Percentiles rank a stretch among this genome's conserved stretches.
Conservation (phyloP, 129 eudicot genomes). For the sunflower (Helianthus annuus) region DNA sequence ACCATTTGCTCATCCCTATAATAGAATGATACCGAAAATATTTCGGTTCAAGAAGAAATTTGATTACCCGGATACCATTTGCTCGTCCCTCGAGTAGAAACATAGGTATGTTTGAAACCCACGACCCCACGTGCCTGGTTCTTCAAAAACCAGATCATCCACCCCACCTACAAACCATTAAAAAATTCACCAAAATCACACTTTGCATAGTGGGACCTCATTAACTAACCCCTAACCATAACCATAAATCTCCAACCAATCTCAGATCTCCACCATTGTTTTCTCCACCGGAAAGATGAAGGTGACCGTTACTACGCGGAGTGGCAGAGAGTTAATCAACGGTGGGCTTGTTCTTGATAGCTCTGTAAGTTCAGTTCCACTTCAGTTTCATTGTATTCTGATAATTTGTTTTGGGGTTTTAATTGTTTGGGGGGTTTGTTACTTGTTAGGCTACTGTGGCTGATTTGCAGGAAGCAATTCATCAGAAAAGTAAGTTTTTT, state of each 20-base stretch:
- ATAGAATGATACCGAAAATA: too few species aligned
- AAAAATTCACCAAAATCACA: constrained; percentile 25
- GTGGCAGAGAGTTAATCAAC: constrained; percentile 77
- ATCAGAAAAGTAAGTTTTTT: constrained; percentile 62
- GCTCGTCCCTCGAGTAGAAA: too few species aligned
- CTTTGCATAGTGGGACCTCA: too few species aligned
- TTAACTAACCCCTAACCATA: not conserved
- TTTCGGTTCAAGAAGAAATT: too few species aligned
- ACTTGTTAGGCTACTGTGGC: constrained; percentile 75
- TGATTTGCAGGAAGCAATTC: constrained; percentile 97
- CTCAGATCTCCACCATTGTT: constrained; percentile 25
- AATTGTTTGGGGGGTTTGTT: constrained; percentile 18
- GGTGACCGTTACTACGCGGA: constrained; percentile 72
- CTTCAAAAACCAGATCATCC: not conserved
- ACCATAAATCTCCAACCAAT: not conserved
- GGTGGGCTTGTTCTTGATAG: constrained; percentile 80
- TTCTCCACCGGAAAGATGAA: constrained; percentile 56
- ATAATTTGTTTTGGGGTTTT: constrained; percentile 3
- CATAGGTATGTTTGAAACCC: too few species aligned
- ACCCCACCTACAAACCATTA: constrained; percentile 58
- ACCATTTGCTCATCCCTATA: too few species aligned
- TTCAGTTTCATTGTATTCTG: not conserved
- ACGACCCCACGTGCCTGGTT: too few species aligned
- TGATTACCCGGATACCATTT: too few species aligned
- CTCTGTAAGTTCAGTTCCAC: constrained; percentile 55